Conservation (phyloP, 768 basidiomycete species). For the Hygrocybe coccinea region DNA sequence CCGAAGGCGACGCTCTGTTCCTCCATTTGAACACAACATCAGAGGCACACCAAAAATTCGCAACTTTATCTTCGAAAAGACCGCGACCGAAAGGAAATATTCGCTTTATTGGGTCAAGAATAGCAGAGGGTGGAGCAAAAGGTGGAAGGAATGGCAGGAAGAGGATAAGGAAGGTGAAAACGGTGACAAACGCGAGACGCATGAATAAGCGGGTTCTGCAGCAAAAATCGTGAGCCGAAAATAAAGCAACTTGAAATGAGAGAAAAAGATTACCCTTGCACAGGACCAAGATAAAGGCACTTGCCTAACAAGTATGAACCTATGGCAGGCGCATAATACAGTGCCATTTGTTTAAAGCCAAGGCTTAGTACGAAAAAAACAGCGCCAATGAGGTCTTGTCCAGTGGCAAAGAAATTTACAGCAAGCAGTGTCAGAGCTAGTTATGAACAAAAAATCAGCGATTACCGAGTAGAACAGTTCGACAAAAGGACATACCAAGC, state of each 20-base stretch:
- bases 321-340: constrained; percentile 92
- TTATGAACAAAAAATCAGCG: constrained; percentile 3
- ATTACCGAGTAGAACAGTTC: background rate
- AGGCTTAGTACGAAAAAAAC: constrained; percentile 79
- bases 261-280: constrained; percentile 52
- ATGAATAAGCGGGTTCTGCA: constrained; percentile 51
- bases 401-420: constrained; percentile 63
- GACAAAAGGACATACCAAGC: constrained; percentile 54
- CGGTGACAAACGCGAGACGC: constrained; percentile 59
- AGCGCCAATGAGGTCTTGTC: constrained; percentile 70
- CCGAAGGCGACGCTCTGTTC: constrained; percentile 38
- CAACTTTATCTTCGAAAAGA: constrained; percentile 92
- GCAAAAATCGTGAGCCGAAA: background rate
- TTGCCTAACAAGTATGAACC: constrained; percentile 87
- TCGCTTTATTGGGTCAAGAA: constrained; percentile 65
- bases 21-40: constrained; percentile 89
- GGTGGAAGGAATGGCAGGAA: constrained; percentile 80
- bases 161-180: constrained; percentile 57
- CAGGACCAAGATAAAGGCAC: constrained; percentile 74
- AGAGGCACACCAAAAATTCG: constrained; percentile 95
- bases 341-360: constrained; percentile 93
- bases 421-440: constrained; percentile 68
- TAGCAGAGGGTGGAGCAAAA: constrained; percentile 44
- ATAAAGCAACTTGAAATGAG: background rate
- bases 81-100: constrained; percentile 92